These are phyloP conservation scores for Colletotrichum gigasporum DNA, from an alignment of 2,329 filamentous ascomycete species.

Conservation along the genomic window DNA sequence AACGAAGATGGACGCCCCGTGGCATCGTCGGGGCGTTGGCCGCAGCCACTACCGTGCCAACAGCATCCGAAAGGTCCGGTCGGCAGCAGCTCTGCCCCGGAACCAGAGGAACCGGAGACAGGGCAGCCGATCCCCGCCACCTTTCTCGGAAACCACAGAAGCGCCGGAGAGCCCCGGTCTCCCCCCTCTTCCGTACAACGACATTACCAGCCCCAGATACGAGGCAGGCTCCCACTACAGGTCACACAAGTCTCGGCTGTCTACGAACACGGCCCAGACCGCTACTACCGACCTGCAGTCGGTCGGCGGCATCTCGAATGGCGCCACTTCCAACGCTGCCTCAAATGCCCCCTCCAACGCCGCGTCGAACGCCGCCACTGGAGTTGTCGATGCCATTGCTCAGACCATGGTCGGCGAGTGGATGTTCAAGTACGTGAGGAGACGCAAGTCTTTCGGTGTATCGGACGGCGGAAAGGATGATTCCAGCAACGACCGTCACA, in stretches of 20 bases:
- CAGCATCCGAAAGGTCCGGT: constrained; percentile 85
- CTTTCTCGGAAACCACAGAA: constrained; percentile 74
- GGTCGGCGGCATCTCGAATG: constrained; percentile 56
- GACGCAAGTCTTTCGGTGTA: constrained; percentile 90
- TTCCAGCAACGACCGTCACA: constrained; percentile 83
- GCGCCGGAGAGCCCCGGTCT: constrained; percentile 74
- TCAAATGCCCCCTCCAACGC: constrained; percentile 58
- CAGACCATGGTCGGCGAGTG: constrained; percentile 98
- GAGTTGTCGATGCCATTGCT: constrained; percentile 94
- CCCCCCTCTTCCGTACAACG: constrained; percentile 78
- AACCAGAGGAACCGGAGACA: constrained; percentile 59
- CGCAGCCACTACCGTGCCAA: constrained; percentile 62
- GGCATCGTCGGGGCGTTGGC: constrained; percentile 61
- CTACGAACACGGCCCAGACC: constrained; percentile 67
- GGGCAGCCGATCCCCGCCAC: constrained; percentile 69
- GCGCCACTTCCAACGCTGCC: constrained; percentile 46
- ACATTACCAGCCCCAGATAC: constrained; percentile 69
- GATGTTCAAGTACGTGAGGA: constrained; percentile 92
- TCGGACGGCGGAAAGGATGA: constrained; percentile 74
- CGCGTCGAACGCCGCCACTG: constrained; percentile 74
- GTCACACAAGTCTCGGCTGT: constrained; percentile 65
- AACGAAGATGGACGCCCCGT: constrained; percentile 66
- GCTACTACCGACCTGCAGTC: constrained; percentile 43
- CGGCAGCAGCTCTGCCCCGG: constrained; percentile 76
- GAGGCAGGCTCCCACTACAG: constrained; percentile 49